phyloP scores from a whole-genome alignment of 176 grass and related monocot species.

The Juncus effusus region DNA sequence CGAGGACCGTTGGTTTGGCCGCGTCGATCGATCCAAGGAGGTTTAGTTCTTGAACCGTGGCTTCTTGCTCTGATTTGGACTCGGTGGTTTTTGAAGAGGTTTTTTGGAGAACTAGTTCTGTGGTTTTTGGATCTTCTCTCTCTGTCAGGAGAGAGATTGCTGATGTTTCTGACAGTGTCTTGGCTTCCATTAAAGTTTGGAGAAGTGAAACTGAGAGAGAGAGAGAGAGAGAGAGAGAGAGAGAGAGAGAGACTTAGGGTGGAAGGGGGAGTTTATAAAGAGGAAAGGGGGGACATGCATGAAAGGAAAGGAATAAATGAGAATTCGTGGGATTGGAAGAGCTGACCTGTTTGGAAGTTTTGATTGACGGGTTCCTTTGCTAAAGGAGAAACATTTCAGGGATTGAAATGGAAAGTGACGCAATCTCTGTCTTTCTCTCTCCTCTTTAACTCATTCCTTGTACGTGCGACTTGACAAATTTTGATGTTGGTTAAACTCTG shows the following conservation, averaged over 20 bases:
- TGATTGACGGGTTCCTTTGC: conserved; percentile 8
- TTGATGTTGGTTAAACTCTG: background rate
- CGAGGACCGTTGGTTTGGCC: background rate
- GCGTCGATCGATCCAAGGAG: conserved; percentile 2
- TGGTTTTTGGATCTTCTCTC: conserved; percentile 7
- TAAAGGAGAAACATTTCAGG: conserved; percentile 18
- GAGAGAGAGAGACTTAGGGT: background rate
- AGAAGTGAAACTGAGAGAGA: background rate
- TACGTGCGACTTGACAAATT: conserved; percentile 17
- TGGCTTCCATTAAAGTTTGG: conserved; percentile 21
- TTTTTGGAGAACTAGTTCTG: background rate
- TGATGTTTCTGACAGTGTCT: conserved; percentile 14
- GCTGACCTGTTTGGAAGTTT: conserved; percentile 1
- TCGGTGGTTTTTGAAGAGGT: background rate
- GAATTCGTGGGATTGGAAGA: conserved; percentile 20
- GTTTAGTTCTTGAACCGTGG: conserved; percentile 17
- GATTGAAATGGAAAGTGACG: conserved; percentile 16
- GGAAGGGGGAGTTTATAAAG: background rate
- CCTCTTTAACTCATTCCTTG: conserved; percentile 17
- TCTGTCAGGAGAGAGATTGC: conserved; percentile 10
- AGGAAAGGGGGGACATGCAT: background rate
- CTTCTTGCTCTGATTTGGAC: background rate
- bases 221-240: conserved; percentile 14
- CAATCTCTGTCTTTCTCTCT: conserved; percentile 24
- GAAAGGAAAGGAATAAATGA: conserved; percentile 25